These are phyloP conservation scores for Phylloboletellus chloephorus DNA, from an alignment of 1,284 basidiomycete species.

Conservation along the genomic window DNA sequence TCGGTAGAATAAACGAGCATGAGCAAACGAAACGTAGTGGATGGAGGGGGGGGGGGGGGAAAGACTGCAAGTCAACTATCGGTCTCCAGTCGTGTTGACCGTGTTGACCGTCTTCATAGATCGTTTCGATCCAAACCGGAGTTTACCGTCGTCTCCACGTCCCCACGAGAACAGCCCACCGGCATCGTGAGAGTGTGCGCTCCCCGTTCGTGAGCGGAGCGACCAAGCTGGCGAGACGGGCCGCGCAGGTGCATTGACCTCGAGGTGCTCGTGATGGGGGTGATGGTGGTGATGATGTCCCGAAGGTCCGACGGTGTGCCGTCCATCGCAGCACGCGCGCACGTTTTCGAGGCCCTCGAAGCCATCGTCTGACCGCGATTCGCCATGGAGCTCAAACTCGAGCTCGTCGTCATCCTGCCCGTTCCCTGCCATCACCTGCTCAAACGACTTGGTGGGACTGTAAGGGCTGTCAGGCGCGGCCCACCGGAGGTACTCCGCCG, in stretches of 20 bases:
- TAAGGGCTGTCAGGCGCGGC: constrained; percentile 60
- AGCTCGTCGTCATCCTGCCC: constrained; percentile 59
- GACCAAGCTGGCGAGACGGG: constrained; percentile 77
- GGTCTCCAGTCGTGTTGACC: constrained; percentile 21
- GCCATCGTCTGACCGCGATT: constrained; percentile 70
- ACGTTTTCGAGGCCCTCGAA: constrained; percentile 95
- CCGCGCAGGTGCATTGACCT: constrained; percentile 45
- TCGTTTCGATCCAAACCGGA: constrained; percentile 65
- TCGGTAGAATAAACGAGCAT: constrained; percentile 7
- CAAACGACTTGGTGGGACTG: constrained; percentile 64
- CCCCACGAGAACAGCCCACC: constrained; percentile 62
- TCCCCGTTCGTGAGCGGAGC: constrained; percentile 69
- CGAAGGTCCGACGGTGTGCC: constrained; percentile 71
- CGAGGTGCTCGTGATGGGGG: constrained; percentile 48
- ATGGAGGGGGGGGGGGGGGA: neutral
- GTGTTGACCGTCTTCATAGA: constrained; percentile 48
- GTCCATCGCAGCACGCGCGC: constrained; percentile 90
- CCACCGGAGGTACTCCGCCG: constrained; percentile 82
- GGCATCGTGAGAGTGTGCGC: constrained; percentile 58
- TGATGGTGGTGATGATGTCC: constrained; percentile 55
- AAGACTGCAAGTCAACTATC: constrained; percentile 15
- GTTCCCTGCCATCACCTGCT: constrained; percentile 45
- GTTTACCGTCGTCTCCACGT: constrained; percentile 48
- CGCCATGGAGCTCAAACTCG: constrained; percentile 77
- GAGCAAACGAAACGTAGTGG: constrained; percentile 1